Conservation (phyloP, 75 land plant species). For the Sequoia sempervirens region DNA sequence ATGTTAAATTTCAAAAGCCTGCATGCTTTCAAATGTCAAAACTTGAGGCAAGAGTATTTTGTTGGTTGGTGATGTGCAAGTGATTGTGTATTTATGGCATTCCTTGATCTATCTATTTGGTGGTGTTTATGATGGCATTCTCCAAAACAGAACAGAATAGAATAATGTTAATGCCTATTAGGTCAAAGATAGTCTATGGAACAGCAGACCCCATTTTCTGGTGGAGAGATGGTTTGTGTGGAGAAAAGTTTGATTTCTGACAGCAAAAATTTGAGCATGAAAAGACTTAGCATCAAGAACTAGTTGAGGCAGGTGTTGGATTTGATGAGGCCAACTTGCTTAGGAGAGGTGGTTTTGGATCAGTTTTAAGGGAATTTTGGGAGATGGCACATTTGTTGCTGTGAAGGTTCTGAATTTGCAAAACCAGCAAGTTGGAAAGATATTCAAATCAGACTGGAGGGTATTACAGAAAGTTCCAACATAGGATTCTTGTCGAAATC, state of each 20-base stretch:
- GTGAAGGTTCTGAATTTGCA: slow-evolving; percentile 1
- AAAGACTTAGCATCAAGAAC: slow-evolving; percentile 3
- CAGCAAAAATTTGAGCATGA: neutral
- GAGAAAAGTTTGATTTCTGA: neutral
- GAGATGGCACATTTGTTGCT: slow-evolving; percentile 6
- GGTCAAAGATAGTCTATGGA: too few relatives aligned
- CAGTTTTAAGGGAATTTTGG: slow-evolving; percentile 5
- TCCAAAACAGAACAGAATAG: too few relatives aligned
- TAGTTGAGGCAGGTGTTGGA: neutral
- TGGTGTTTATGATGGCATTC: too few relatives aligned
- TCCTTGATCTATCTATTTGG: too few relatives aligned
- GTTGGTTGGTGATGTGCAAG: too few relatives aligned
- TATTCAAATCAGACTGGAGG: neutral
- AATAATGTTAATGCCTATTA: too few relatives aligned
- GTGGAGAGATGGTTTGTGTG: neutral
- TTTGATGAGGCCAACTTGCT: slow-evolving; percentile 4
- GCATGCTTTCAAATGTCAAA: too few relatives aligned
- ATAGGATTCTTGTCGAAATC: neutral
- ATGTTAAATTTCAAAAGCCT: too few relatives aligned
- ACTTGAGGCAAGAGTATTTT: too few relatives aligned
- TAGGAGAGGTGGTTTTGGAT: slow-evolving; percentile 7
- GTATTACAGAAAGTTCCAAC: neutral
- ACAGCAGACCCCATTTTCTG: neutral
- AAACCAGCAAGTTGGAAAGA: neutral
- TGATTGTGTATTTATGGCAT: too few relatives aligned